Evolutionary conservation across 129 eudicot species (phyloP).

Genomic region (Artemisia argyi): DNA sequence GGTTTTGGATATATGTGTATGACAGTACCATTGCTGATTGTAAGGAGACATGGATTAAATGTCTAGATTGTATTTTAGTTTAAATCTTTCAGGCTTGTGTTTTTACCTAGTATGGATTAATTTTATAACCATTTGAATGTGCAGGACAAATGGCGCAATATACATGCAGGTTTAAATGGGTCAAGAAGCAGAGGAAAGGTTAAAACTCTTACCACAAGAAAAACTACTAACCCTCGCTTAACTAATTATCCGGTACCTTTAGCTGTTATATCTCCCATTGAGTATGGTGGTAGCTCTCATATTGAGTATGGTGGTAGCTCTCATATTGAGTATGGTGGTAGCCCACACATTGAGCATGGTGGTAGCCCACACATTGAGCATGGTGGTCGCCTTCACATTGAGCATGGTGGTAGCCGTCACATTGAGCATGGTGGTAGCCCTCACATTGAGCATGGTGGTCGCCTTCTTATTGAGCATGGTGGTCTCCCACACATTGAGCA

Average conservation of each 20-base stretch:
- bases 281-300: too few relatives aligned
- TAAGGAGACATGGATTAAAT: neutral
- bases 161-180: neutral
- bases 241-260: neutral
- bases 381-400: too few relatives aligned
- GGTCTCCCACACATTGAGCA: too few relatives aligned
- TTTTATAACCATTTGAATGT: neutral
- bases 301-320: too few relatives aligned
- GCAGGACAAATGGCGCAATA: neutral
- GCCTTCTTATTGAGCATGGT: too few relatives aligned
- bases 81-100: neutral
- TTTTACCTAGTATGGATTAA: neutral
- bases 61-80: neutral
- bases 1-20: neutral
- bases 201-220: conserved; percentile 12
- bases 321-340: too few relatives aligned
- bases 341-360: too few relatives aligned
- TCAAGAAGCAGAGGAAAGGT: conserved; percentile 1
- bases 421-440: too few relatives aligned
- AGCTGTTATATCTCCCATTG: too few relatives aligned
- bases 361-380: too few relatives aligned
- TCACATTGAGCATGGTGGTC: too few relatives aligned
- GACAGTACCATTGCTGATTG: neutral
- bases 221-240: neutral
- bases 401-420: too few relatives aligned